A percentile compares a stretch with the other conserved stretches of the same genome.
Evolutionary conservation across 345 rosid genomes (phyloP).

Genomic region (Kandelia obovata): DNA sequence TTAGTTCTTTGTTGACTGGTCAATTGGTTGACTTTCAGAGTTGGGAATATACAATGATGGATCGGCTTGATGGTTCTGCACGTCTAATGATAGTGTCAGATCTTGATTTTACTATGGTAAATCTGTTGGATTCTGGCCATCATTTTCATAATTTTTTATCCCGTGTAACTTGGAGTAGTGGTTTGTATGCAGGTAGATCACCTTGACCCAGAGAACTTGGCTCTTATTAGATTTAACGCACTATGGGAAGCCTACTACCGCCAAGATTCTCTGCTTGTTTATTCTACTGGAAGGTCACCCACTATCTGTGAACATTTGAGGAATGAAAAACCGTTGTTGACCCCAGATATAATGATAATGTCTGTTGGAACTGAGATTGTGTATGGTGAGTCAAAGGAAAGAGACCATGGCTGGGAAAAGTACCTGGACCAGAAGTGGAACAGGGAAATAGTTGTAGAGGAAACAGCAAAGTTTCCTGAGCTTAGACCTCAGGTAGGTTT

Average conservation of each 20-base stretch:
- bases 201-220: conserved; percentile 34
- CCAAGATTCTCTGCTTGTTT: conserved; percentile 79
- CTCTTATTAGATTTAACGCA: conserved; percentile 81
- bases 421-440: conserved; percentile 77
- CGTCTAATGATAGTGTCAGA: conserved; percentile 24
- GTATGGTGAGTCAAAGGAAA: conserved; percentile 70
- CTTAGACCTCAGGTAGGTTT: conserved; percentile 72
- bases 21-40: not conserved
- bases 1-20: too few species aligned
- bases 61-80: conserved; percentile 23
- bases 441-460: conserved; percentile 55
- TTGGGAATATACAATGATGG: conserved; percentile 11
- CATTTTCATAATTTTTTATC: not conserved
- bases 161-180: not conserved
- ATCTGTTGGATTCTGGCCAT: not conserved
- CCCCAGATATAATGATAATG: conserved; percentile 85
- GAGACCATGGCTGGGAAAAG: conserved; percentile 82
- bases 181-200: conserved; percentile 19
- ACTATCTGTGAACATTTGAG: conserved; percentile 64
- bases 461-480: conserved; percentile 67
- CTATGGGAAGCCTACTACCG: conserved; percentile 83
- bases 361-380: conserved; percentile 99
- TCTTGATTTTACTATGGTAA: conserved; percentile 27
- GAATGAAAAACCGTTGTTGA: conserved; percentile 79
- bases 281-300: conserved; percentile 96